Evolutionary conservation across 495 filamentous ascomycete genomes (phyloP), one percentile per base, ranked within the genome.

Genomic region (Aspergillus mulundensis): DNA sequence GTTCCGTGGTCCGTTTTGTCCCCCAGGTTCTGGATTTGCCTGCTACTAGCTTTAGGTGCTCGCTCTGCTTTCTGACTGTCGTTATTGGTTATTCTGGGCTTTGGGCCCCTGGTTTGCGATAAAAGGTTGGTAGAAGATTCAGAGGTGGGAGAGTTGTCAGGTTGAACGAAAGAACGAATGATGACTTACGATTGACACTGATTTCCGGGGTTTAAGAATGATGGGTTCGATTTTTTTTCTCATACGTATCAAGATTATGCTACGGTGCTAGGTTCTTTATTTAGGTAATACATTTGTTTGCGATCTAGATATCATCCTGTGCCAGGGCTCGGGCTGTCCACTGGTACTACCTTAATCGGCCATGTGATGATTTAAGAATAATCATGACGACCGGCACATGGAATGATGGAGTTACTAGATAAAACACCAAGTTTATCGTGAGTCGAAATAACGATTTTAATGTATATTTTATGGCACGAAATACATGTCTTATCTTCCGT

Each of bases 401-500:
- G 15, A 30, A 7, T 2, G 15, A 30, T 15, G 2, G 23, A 14
- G 16, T 30, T 28, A 47, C n/a, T 34, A 48, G 12, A n/a, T 45
- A 18, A 32, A n/a, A 40, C 5, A 30, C n/a, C 18, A 23, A 40
- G 38, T 14, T 36, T 50, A 54, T 54, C 50, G 45, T 59, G n/a
- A 57, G 54, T 57, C 54, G 39, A 54, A 54, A 59, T 50, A 38
- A 48, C 38, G 50, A 54, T 50, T 53, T 58, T 41, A 16, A 50
- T 43, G 50, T 40, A 49, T 50, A 54, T 49, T 59, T 57, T 50
- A 8, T 16, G 11, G 20, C 36, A 44, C 28, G 28, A 44, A 57
- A 57, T 57, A 57, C 54, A 58, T 46, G 58, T 57, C 54, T 50
- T 50, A 43, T 50, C 52, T 56, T 21, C 54, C 40, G 36, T 48